Base-by-base conservation (phyloP, 257 asterid species). In the Datura wrightii region DNA sequence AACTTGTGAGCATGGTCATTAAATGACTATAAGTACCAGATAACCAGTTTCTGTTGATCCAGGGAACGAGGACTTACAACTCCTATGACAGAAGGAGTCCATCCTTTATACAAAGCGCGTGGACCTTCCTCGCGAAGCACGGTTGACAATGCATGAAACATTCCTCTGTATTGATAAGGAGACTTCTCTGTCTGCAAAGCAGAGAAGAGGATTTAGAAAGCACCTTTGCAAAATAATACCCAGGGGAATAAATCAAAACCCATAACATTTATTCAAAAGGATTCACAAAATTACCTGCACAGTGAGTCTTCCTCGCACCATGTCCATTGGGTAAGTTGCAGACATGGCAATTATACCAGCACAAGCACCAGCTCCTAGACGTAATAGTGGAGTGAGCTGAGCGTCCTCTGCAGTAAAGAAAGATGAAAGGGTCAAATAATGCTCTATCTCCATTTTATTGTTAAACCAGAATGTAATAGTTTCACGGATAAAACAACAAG, bases 311-410 rank as follows among this genome's bases (percentile, higher is more conserved):
- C 99, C 99, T 65, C 99, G 94, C 70, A 95, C 98, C 98, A 95
- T 93, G 90, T 95, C 99, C 98, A 95, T 91, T 13, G 99, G 99
- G 89, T 95, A 95, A 48, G 99, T 95, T 85, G 99, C 98, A 74
- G 99, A 95, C 99, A 94, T 95, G 86, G 98, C 99, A 87, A 95
- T 91, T 87, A 95, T 95, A 85, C 99, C 99, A 88, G 99, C 99
- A 91, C 97, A 93, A 80, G 99, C 99, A 86, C 99, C 99, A 79
- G 99, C 99, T 79, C 93, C 99, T 86, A 95, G 91, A 79, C 99
- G 98, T 83, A 95, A 80, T 83, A 94, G 65, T 87, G 98, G 98
- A 88, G 94, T 93, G 84, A 93, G 93, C 87, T 91, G 90, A 86
- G 97, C 98, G 67, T 95, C 95, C 90, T 90, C 97, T 95, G 91